Evolutionary conservation across 495 filamentous ascomycete species (phyloP).

Genomic region (Penicillium daleae): DNA sequence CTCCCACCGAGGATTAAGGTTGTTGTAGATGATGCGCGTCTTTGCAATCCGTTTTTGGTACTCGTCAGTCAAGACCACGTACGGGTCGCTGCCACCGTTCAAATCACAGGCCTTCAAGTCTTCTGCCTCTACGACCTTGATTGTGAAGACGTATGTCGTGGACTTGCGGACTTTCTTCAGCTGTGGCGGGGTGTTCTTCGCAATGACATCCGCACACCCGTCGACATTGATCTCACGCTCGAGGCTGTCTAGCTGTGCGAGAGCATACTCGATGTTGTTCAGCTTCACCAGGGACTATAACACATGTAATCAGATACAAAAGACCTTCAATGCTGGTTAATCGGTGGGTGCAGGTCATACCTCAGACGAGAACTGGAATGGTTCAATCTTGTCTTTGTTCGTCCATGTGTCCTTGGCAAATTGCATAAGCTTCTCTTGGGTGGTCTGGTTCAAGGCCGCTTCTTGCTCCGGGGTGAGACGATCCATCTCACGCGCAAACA

Average conservation of each 20-base stretch:
- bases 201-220: slow-evolving; percentile 81
- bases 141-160: slow-evolving; percentile 93
- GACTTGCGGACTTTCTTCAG: slow-evolving; percentile 59
- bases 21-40: slow-evolving; percentile 88
- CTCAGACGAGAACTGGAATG: slow-evolving; percentile 96
- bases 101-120: slow-evolving; percentile 97
- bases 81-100: slow-evolving; percentile 92
- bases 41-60: slow-evolving; percentile 97
- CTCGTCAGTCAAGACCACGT: slow-evolving; percentile 95
- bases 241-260: slow-evolving; percentile 85
- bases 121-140: slow-evolving; percentile 99
- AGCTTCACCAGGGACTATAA: slow-evolving; percentile 90
- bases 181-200: slow-evolving; percentile 62
- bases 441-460: slow-evolving; percentile 71
- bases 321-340: slow-evolving; percentile 13
- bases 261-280: slow-evolving; percentile 95
- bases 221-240: slow-evolving; percentile 93
- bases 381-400: slow-evolving; percentile 91
- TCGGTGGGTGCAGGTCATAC: slow-evolving; percentile 44
- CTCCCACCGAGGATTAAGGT: slow-evolving; percentile 96
- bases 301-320: not conserved
- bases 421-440: slow-evolving; percentile 89
- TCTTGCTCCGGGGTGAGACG: slow-evolving; percentile 85
- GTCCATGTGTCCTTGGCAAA: slow-evolving; percentile 95
- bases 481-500: slow-evolving; percentile 92